Evolutionary conservation across 305 asterid species (phyloP).

Genomic region (Fraxinus xanthoxyloides): DNA sequence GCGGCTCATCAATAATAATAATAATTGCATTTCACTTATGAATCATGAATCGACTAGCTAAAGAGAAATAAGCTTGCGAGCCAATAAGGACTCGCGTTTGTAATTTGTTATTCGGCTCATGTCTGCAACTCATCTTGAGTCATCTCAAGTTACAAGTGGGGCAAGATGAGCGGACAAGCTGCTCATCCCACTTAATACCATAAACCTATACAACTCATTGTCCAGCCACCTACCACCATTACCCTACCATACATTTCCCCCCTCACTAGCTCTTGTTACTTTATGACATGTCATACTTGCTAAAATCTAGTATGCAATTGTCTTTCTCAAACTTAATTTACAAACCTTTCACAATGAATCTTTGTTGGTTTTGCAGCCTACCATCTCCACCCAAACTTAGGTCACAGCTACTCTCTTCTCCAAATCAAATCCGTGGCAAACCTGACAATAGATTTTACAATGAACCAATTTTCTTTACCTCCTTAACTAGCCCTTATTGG

Average conservation of each 20-base stretch:
- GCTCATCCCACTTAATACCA: background rate
- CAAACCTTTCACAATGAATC: background rate
- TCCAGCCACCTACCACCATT: background rate
- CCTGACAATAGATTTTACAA: no score
- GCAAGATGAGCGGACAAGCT: background rate
- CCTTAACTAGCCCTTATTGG: background rate
- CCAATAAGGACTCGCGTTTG: background rate
- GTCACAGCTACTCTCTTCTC: background rate
- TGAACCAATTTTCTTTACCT: background rate
- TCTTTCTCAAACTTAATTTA: background rate
- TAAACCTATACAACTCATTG: background rate
- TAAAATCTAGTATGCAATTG: background rate
- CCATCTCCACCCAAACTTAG: background rate
- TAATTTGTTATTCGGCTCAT: no score
- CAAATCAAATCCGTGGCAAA: background rate
- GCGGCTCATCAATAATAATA: background rate
- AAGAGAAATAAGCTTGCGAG: background rate
- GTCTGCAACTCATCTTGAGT: no score
- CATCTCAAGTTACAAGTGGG: background rate
- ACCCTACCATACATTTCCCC: background rate
- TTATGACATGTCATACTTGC: background rate
- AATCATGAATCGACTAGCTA: background rate
- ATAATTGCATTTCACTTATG: background rate
- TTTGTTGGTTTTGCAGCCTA: background rate
- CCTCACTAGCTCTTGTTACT: background rate